phyloP scores from a whole-genome alignment of 2,329 filamentous ascomycete genomes.

The Myriosclerotinia duriaeana region DNA sequence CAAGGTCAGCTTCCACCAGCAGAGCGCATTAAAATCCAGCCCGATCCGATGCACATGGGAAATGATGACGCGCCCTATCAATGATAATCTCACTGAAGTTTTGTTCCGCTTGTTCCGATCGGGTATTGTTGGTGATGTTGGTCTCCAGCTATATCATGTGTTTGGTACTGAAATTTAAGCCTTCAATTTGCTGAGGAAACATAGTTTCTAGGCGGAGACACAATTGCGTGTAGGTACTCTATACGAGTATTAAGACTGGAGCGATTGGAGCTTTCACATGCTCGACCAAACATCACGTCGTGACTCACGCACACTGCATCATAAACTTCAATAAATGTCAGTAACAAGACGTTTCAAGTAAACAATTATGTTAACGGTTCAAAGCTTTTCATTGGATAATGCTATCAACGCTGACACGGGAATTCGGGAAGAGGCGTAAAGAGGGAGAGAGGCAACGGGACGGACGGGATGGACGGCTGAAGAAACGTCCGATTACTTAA shows the following conservation, averaged over 20 bases:
- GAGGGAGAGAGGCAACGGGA: not conserved
- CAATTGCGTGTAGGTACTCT: not conserved
- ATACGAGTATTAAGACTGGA: not conserved
- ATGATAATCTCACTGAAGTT: conserved; percentile 2
- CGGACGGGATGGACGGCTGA: not conserved
- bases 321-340: not conserved
- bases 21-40: not conserved
- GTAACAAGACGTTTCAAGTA: conserved; percentile 9
- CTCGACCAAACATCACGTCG: not conserved
- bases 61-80: not conserved
- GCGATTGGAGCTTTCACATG: not conserved
- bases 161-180: not conserved
- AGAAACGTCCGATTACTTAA: not conserved
- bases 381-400: not conserved
- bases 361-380: not conserved
- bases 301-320: not conserved
- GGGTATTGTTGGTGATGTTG: not conserved
- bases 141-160: not conserved
- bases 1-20: conserved; percentile 4
- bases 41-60: conserved; percentile 5
- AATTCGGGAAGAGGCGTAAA: not conserved
- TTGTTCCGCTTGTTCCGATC: not conserved
- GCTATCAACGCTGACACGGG: not conserved
- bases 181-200: not conserved
- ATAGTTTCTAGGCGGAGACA: too few species aligned